Percentiles rank a stretch among this genome's conserved stretches.
Conservation (phyloP, 202 grass and related monocot genomes). For the Carex arenaria region DNA sequence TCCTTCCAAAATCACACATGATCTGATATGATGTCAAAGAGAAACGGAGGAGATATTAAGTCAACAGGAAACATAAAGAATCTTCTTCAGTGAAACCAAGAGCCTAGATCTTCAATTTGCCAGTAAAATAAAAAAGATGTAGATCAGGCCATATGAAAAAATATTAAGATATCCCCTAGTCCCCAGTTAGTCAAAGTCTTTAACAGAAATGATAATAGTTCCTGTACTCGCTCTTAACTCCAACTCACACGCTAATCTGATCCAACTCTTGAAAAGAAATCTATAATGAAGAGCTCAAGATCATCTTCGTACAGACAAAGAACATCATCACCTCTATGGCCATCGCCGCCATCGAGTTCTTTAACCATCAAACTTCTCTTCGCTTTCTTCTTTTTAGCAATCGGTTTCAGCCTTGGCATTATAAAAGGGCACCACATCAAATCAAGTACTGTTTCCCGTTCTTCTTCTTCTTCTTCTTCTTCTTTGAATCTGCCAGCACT, state of each 20-base stretch:
- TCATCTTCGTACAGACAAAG: neutral
- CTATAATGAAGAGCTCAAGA: slow-evolving; percentile 28
- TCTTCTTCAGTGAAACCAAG: neutral
- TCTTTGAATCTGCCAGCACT: neutral
- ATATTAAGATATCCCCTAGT: neutral
- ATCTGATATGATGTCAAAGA: neutral
- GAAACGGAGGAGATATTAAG: neutral
- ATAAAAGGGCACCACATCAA: slow-evolving; percentile 19
- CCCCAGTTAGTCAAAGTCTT: neutral
- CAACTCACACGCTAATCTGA: neutral
- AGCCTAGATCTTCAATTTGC: slow-evolving; percentile 10
- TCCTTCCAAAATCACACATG: neutral
- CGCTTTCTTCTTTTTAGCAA: slow-evolving; percentile 4
- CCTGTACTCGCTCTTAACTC: neutral
- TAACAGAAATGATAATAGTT: neutral
- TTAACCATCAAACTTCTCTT: neutral
- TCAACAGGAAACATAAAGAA: slow-evolving; percentile 10
- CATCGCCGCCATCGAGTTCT: neutral
- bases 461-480: neutral
- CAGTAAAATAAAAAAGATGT: slow-evolving; percentile 1
- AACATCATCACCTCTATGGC: neutral
- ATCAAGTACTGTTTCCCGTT: neutral
- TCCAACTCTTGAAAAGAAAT: neutral
- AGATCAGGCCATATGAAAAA: neutral
- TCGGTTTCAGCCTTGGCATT: slow-evolving; percentile 18